phyloP scores from a whole-genome alignment of 2,329 filamentous ascomycete genomes.

The Alternaria sp. region DNA sequence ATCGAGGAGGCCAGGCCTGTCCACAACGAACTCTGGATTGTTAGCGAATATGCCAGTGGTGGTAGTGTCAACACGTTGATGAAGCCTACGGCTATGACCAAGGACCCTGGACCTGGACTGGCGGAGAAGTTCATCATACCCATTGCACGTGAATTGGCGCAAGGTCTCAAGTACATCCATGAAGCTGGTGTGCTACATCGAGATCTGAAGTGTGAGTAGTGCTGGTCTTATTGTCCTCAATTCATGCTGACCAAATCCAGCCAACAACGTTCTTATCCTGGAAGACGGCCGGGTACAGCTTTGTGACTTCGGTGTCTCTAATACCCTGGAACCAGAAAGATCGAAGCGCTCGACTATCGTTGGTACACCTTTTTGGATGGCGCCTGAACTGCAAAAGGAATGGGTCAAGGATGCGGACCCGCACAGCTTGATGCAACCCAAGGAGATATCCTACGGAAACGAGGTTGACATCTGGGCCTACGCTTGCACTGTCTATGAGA shows the following conservation, averaged over 20 bases:
- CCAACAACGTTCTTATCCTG: slow-evolving; percentile 79
- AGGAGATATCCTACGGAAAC: slow-evolving; percentile 58
- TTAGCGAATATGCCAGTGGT: slow-evolving; percentile 85
- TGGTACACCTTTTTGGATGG: slow-evolving; percentile 87
- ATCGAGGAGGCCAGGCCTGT: slow-evolving; percentile 81
- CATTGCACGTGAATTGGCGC: slow-evolving; percentile 68
- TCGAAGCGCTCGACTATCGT: slow-evolving; percentile 83
- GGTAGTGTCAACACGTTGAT: slow-evolving; percentile 76
- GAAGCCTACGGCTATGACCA: slow-evolving; percentile 49
- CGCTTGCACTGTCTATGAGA: slow-evolving; percentile 80
- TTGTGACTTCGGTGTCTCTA: slow-evolving; percentile 84
- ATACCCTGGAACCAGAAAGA: slow-evolving; percentile 75
- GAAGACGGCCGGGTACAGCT: slow-evolving; percentile 79
- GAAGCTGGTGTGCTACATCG: slow-evolving; percentile 71
- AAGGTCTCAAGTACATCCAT: slow-evolving; percentile 67
- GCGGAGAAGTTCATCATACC: slow-evolving; percentile 69
- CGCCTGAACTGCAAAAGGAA: slow-evolving; percentile 68
- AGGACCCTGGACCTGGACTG: slow-evolving; percentile 48
- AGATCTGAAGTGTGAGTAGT: slow-evolving; percentile 64
- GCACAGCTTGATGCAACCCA: slow-evolving; percentile 61
- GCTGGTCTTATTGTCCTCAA: background rate
- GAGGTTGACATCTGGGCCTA: slow-evolving; percentile 82
- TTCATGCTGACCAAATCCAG: slow-evolving; percentile 35
- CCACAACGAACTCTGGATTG: slow-evolving; percentile 83
- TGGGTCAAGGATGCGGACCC: slow-evolving; percentile 63